phyloP scores from a whole-genome alignment of 768 basidiomycete species.

The Lactarius indigo region DNA sequence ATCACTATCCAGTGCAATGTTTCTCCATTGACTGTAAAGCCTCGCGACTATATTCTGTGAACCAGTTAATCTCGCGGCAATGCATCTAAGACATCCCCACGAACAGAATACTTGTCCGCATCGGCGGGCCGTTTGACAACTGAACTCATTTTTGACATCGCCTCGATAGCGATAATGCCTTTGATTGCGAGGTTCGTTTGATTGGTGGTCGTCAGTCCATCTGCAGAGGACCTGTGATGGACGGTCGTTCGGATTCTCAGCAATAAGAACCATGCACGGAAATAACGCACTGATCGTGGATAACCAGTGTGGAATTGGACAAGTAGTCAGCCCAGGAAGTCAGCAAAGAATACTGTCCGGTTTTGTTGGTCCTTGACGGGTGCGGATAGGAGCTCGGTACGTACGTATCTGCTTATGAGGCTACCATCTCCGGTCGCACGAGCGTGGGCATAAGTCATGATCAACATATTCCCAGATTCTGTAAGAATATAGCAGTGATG shows the following conservation, averaged over 20 bases:
- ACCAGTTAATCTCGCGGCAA: not conserved
- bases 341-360: slow-evolving; percentile 29
- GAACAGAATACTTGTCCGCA: slow-evolving; percentile 28
- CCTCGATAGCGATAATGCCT: slow-evolving; percentile 62
- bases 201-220: slow-evolving; percentile 37
- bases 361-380: not conserved
- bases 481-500: not conserved
- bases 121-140: slow-evolving; percentile 26
- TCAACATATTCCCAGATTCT: slow-evolving; percentile 36
- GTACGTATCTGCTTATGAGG: slow-evolving; percentile 28
- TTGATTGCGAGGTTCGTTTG: slow-evolving; percentile 72
- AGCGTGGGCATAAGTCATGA: slow-evolving; percentile 33
- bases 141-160: slow-evolving; percentile 54
- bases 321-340: slow-evolving; percentile 35
- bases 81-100: slow-evolving; percentile 8
- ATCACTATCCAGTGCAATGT: slow-evolving; percentile 8
- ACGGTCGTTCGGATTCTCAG: slow-evolving; percentile 1
- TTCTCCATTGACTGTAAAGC: slow-evolving; percentile 17
- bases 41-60: not conserved
- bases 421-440: slow-evolving; percentile 28
- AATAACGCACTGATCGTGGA: slow-evolving; percentile 47
- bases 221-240: slow-evolving; percentile 15
- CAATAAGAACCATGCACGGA: slow-evolving; percentile 42
- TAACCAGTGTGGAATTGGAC: slow-evolving; percentile 43
- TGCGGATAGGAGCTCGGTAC: not conserved